Conservation (phyloP, 2,329 filamentous ascomycete species). For the Coniochaeta sp. region DNA sequence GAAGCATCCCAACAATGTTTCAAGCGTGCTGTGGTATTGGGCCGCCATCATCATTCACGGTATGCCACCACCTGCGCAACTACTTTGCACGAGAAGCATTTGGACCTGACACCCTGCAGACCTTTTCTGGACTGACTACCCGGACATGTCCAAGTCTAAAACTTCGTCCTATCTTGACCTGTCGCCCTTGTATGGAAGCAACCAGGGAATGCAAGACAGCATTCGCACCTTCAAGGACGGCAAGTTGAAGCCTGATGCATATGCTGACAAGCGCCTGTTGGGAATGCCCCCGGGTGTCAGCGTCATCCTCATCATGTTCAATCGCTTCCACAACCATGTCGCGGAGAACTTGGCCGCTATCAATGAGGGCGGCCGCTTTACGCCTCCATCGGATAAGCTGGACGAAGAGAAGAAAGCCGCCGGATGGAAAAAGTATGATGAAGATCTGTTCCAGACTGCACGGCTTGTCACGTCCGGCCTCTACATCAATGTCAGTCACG, state of each 20-base stretch:
- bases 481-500: constrained; percentile 51
- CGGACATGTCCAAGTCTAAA: constrained; percentile 52
- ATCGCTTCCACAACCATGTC: constrained; percentile 80
- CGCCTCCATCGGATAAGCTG: constrained; percentile 46
- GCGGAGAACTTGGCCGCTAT: constrained; percentile 74
- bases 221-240: constrained; percentile 66
- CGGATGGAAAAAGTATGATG: constrained; percentile 62
- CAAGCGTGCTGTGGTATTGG: constrained; percentile 65
- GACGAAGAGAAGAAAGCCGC: constrained; percentile 38
- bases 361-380: constrained; percentile 77
- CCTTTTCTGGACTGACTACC: constrained; percentile 62
- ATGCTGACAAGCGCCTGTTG: constrained; percentile 61
- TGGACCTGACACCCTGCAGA: constrained; percentile 29
- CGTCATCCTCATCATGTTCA: constrained; percentile 70
- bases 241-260: constrained; percentile 64
- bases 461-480: constrained; percentile 66
- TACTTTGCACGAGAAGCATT: too few relatives aligned
- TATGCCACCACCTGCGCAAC: constrained; percentile 16
- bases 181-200: constrained; percentile 64
- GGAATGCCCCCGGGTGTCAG: constrained; percentile 66
- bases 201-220: constrained; percentile 55
- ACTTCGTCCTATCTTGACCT: constrained; percentile 68
- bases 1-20: constrained; percentile 64
- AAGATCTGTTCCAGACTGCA: constrained; percentile 73
- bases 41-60: constrained; percentile 67